A percentile compares a stretch with the other conserved stretches of the same genome.
Conservation (phyloP, 1,139 yeast species). For the Taphrina betulina region DNA sequence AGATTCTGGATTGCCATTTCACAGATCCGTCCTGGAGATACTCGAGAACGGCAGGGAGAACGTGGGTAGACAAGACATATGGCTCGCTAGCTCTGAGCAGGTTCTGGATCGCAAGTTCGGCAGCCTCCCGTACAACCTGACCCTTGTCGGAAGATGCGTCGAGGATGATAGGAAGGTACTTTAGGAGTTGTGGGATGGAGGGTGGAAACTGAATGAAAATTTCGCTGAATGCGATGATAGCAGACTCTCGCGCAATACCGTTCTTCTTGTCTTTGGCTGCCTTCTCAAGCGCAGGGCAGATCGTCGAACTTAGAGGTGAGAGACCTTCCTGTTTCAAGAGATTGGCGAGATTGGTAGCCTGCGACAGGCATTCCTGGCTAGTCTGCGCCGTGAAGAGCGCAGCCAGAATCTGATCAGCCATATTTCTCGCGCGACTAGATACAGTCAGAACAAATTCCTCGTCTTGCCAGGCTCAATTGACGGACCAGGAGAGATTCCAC, state of each 20-base stretch:
- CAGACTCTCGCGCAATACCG: slow-evolving; percentile 34
- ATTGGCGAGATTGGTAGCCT: slow-evolving; percentile 26
- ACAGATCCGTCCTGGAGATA: slow-evolving; percentile 73
- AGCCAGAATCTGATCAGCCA: slow-evolving; percentile 20
- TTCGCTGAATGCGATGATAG: slow-evolving; percentile 31
- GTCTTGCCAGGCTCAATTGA: too few relatives aligned
- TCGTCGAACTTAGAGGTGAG: not conserved
- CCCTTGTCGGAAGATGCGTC: slow-evolving; percentile 82
- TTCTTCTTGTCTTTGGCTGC: slow-evolving; percentile 30
- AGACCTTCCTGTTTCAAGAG: slow-evolving; percentile 24
- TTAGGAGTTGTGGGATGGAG: slow-evolving; percentile 38
- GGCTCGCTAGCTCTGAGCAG: slow-evolving; percentile 47
- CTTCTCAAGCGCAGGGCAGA: slow-evolving; percentile 27
- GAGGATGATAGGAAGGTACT: slow-evolving; percentile 46
- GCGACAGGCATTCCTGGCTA: slow-evolving; percentile 25
- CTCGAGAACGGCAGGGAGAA: slow-evolving; percentile 59
- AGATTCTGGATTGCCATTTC: slow-evolving; percentile 89
- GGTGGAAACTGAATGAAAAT: slow-evolving; percentile 23
- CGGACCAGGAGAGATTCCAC: not conserved
- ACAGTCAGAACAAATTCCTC: too few relatives aligned
- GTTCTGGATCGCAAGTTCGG: slow-evolving; percentile 50
- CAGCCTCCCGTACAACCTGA: slow-evolving; percentile 77
- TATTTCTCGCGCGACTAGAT: not conserved
- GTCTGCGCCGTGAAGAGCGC: slow-evolving; percentile 28
- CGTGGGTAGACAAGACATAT: slow-evolving; percentile 74